These are phyloP conservation scores for Sclerotinia subarctica DNA, from an alignment of 2,329 filamentous ascomycete genomes.

Conservation along the genomic window DNA sequence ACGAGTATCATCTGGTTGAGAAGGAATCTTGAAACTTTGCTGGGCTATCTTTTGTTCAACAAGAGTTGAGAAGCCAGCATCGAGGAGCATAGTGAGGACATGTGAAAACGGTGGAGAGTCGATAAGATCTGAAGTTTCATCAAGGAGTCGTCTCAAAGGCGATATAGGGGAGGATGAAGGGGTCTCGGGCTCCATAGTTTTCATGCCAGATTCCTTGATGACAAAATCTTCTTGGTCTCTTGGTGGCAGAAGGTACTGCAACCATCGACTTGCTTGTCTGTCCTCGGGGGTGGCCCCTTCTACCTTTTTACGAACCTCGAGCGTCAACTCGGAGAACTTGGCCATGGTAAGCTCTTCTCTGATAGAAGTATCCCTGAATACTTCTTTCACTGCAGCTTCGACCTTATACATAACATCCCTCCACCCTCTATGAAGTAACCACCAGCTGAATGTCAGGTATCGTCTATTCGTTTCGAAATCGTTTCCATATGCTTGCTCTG, in stretches of 20 bases:
- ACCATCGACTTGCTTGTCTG: conserved; percentile 61
- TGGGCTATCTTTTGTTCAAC: conserved; percentile 77
- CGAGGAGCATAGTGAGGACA: conserved; percentile 81
- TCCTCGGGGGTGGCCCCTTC: conserved; percentile 70
- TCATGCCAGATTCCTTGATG: conserved; percentile 79
- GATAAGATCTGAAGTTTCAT: conserved; percentile 93
- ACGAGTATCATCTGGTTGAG: conserved; percentile 36
- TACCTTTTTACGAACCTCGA: conserved; percentile 79
- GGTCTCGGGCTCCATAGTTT: conserved; percentile 48
- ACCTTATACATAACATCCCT: conserved; percentile 77
- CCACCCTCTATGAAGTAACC: conserved; percentile 90
- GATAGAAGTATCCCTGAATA: conserved; percentile 85
- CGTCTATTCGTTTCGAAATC: conserved; percentile 95
- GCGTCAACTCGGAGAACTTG: conserved; percentile 72
- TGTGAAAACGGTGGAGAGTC: conserved; percentile 89
- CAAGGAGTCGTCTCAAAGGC: conserved; percentile 73
- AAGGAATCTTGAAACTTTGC: conserved; percentile 69
- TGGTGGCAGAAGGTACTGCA: conserved; percentile 78
- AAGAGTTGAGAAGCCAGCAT: conserved; percentile 80
- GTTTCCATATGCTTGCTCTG: conserved; percentile 78
- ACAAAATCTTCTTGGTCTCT: conserved; percentile 76
- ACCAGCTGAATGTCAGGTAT: conserved; percentile 97
- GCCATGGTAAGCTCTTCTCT: conserved; percentile 83
- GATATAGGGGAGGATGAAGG: conserved; percentile 39
- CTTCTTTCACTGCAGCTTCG: conserved; percentile 78